A percentile compares a stretch with the other conserved stretches of the same genome.
phyloP scores from a whole-genome alignment of 805 yeast species.

The Myxozyma udenii region DNA sequence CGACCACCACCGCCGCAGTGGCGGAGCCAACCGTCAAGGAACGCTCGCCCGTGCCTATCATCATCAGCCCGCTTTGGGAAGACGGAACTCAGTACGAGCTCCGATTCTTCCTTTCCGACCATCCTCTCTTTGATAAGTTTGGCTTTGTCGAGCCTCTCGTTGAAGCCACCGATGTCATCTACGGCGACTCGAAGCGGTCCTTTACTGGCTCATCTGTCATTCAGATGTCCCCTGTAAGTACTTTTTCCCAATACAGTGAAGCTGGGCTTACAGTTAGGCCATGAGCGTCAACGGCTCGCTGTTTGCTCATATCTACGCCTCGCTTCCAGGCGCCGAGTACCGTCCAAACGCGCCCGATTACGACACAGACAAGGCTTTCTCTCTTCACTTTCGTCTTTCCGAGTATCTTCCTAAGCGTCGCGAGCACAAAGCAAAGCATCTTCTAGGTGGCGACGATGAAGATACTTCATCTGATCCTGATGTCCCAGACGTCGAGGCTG shows the following conservation, averaged over 20 bases:
- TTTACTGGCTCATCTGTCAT: constrained; percentile 5
- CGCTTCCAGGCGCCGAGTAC: constrained; percentile 24
- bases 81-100: constrained; percentile 24
- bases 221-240: constrained; percentile 8
- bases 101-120: constrained; percentile 21
- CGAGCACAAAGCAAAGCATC: constrained; percentile 34
- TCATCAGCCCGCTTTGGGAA: constrained; percentile 25
- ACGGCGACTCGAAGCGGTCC: constrained; percentile 11
- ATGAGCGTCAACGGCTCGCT: constrained; percentile 38
- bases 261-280: constrained; percentile 15
- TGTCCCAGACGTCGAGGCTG: not conserved
- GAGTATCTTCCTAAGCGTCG: constrained; percentile 37
- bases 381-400: constrained; percentile 31
- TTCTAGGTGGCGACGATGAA: constrained; percentile 35
- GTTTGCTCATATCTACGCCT: constrained; percentile 38
- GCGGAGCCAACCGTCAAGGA: constrained; percentile 5
- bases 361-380: constrained; percentile 24
- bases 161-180: constrained; percentile 10
- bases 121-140: constrained; percentile 13
- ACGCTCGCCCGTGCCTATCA: constrained; percentile 11
- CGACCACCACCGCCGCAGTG: constrained; percentile 1
- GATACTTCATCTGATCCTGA: constrained; percentile 24
- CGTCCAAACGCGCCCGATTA: constrained; percentile 27
- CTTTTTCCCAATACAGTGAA: too few relatives aligned
- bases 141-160: constrained; percentile 10